Evolutionary conservation across 2,329 filamentous ascomycete genomes (phyloP).

Genomic region (Arachnomyces sp.): DNA sequence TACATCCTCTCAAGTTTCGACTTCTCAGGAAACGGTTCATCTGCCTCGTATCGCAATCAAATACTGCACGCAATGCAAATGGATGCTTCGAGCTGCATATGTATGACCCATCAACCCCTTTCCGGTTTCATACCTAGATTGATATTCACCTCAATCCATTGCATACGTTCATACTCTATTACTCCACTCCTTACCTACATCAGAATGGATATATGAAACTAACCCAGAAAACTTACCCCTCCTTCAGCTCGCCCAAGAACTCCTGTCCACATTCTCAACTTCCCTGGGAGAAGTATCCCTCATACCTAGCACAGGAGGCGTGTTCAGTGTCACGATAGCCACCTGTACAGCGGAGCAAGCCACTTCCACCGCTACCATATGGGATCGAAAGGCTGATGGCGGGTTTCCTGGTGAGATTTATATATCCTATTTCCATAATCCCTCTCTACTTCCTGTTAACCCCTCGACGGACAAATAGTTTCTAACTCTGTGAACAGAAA

Average conservation of each 20-base stretch:
- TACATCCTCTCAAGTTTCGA: no score
- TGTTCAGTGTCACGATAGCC: conserved; percentile 66
- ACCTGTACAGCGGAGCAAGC: no score
- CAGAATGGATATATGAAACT: neutral
- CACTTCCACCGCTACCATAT: no score
- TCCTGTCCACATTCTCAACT: conserved; percentile 84
- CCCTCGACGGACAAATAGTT: no score
- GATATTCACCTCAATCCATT: conserved; percentile 1
- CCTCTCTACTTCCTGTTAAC: conserved; percentile 1
- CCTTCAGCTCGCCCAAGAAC: conserved; percentile 84
- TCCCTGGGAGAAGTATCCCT: conserved; percentile 80
- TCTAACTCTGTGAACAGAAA: conserved; percentile 52
- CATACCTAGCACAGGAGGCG: conserved; percentile 74
- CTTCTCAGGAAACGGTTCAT: no score
- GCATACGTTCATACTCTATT: conserved; percentile 6
- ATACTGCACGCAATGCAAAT: conserved; percentile 90
- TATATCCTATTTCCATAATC: neutral
- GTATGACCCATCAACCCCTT: conserved; percentile 43
- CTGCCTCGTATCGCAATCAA: conserved; percentile 76
- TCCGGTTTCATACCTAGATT: conserved; percentile 4
- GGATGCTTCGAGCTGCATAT: conserved; percentile 81
- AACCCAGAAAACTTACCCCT: neutral
- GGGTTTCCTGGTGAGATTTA: conserved; percentile 71
- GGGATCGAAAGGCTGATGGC: conserved; percentile 80
- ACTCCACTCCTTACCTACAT: neutral